phyloP scores from a whole-genome alignment of 2,329 filamentous ascomycete genomes.

The Epichloe scottii region DNA sequence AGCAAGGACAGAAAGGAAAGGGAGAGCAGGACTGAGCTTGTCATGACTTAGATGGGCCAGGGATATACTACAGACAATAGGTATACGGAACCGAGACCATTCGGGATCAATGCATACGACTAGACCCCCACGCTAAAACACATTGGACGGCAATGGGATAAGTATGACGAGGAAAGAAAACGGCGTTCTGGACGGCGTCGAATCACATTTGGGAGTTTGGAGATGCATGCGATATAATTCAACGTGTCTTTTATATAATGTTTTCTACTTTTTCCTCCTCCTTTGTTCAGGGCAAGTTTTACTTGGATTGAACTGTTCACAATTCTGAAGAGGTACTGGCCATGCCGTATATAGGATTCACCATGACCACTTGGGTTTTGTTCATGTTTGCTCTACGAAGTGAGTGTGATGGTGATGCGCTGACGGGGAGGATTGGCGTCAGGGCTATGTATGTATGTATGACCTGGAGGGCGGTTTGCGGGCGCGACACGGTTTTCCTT shows the following conservation, averaged over 20 bases:
- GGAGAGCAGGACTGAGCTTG: slow-evolving; percentile 20
- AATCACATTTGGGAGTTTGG: not conserved
- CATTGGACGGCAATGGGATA: not conserved
- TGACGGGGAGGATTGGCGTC: slow-evolving; percentile 3
- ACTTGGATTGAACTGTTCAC: not conserved
- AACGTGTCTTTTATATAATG: not conserved
- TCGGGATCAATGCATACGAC: not conserved
- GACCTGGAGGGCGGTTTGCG: too few species aligned
- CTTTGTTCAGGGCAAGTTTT: not conserved
- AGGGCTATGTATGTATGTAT: too few species aligned
- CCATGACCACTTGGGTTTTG: slow-evolving; percentile 29
- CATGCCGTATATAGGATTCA: slow-evolving; percentile 14
- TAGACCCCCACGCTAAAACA: not conserved
- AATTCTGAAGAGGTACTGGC: not conserved
- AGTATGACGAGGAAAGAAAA: not conserved
- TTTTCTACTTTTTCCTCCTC: not conserved
- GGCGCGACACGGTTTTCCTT: too few species aligned
- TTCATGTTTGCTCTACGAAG: slow-evolving; percentile 36
- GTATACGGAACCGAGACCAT: not conserved
- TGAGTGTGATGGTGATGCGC: slow-evolving; percentile 20
- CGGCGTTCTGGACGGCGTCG: not conserved
- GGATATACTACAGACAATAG: not conserved
- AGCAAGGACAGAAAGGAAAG: slow-evolving; percentile 37
- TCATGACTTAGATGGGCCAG: slow-evolving; percentile 14
- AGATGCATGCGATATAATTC: too few species aligned